Evolutionary conservation across 2,329 filamentous ascomycete genomes (phyloP).

Genomic region (Penicillium thymicola): DNA sequence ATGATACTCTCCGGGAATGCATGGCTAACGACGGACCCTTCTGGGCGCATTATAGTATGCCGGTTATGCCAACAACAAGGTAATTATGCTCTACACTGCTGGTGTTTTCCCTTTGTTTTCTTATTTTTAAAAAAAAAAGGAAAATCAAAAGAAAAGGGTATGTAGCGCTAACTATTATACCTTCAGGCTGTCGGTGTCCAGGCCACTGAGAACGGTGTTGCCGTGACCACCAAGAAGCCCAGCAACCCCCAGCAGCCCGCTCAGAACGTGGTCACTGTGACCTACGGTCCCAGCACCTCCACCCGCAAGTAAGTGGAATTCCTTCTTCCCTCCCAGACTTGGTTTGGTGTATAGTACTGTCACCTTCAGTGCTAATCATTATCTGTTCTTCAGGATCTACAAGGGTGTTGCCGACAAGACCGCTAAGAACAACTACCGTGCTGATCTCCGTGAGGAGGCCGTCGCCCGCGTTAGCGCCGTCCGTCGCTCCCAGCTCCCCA

Average conservation of each 20-base stretch:
- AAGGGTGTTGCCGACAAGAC: conserved; percentile 77
- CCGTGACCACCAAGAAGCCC: conserved; percentile 81
- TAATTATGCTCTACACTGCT: conserved; percentile 42
- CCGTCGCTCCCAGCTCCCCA: conserved; percentile 71
- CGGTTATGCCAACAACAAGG: conserved; percentile 92
- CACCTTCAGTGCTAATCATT: conserved; percentile 1
- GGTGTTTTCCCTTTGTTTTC: neutral
- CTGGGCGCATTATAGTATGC: conserved; percentile 61
- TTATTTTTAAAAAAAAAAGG: too few relatives aligned
- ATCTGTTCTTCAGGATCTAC: conserved; percentile 65
- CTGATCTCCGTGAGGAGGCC: conserved; percentile 72
- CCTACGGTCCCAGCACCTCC: conserved; percentile 69
- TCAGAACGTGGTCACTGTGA: conserved; percentile 60
- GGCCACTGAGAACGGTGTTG: conserved; percentile 71
- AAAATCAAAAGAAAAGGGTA: too few relatives aligned
- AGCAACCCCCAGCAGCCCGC: conserved; percentile 70
- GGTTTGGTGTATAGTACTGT: neutral
- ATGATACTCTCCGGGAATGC: conserved; percentile 16
- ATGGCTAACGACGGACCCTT: conserved; percentile 20
- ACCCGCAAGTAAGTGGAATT: conserved; percentile 67
- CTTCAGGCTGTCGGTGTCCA: conserved; percentile 76
- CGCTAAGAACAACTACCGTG: conserved; percentile 81
- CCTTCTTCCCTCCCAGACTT: neutral
- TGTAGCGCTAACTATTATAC: neutral
- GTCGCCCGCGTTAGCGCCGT: conserved; percentile 85